phyloP scores from a whole-genome alignment of 2,329 filamentous ascomycete genomes.

The Aphanocladium album region DNA sequence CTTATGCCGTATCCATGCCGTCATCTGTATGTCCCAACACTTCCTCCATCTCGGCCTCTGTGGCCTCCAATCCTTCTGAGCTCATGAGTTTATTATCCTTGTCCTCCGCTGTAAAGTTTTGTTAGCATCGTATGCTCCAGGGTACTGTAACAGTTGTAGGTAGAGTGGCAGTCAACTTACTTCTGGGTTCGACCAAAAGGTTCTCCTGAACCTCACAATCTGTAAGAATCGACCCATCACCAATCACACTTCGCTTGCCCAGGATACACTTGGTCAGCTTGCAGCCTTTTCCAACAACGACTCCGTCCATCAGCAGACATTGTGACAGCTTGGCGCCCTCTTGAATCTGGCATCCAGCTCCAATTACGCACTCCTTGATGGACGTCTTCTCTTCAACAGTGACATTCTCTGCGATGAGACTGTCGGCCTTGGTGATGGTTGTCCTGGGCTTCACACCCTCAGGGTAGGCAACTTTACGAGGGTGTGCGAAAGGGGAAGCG shows the following conservation, averaged over 20 bases:
- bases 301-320: conserved; percentile 90
- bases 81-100: conserved; percentile 65
- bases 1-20: background rate
- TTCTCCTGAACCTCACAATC: conserved; percentile 94
- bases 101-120: conserved; percentile 49
- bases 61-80: conserved; percentile 60
- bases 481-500: conserved; percentile 70
- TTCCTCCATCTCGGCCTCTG: conserved; percentile 56
- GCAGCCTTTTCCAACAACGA: conserved; percentile 75
- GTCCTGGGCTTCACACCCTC: conserved; percentile 75
- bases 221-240: conserved; percentile 73
- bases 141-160: conserved; percentile 8
- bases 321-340: conserved; percentile 81
- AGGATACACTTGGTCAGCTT: conserved; percentile 85
- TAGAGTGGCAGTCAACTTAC: conserved; percentile 39
- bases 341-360: conserved; percentile 79
- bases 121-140: conserved; percentile 15
- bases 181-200: conserved; percentile 73
- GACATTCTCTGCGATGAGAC: conserved; percentile 81
- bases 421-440: conserved; percentile 77
- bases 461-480: conserved; percentile 75
- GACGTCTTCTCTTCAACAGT: conserved; percentile 82
- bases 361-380: conserved; percentile 90
- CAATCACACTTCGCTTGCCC: conserved; percentile 74
- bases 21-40: conserved; percentile 41